These are phyloP conservation scores for Desmodesmus armatus DNA, from an alignment of 139 green algal species.

Conservation along the genomic window DNA sequence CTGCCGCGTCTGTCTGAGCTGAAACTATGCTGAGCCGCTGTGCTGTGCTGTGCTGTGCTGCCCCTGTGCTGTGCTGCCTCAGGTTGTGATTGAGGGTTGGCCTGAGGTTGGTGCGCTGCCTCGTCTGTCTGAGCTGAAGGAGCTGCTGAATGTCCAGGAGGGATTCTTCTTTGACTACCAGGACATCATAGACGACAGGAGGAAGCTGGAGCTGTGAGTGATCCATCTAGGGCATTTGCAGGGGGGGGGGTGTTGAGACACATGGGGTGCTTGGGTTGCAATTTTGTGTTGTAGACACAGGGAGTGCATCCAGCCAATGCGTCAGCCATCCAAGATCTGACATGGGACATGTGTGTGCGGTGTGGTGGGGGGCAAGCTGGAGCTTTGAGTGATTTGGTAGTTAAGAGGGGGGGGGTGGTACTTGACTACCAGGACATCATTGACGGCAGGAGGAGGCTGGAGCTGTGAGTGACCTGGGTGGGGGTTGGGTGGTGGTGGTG, in stretches of 20 bases:
- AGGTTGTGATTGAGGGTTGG: slow-evolving; percentile 72
- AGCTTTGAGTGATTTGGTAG: slow-evolving; percentile 61
- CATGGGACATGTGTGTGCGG: not conserved
- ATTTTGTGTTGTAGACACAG: too few relatives aligned
- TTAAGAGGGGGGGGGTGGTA: slow-evolving; percentile 62
- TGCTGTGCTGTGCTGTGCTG: too few relatives aligned
- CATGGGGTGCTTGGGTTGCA: too few relatives aligned
- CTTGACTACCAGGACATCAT: slow-evolving; percentile 71
- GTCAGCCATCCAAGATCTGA: too few relatives aligned
- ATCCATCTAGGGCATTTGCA: not conserved
- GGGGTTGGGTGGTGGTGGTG: not conserved
- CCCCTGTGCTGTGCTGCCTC: too few relatives aligned
- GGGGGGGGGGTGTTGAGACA: too few relatives aligned
- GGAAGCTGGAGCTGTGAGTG: slow-evolving; percentile 66
- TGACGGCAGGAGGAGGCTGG: slow-evolving; percentile 61
- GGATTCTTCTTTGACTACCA: slow-evolving; percentile 69
- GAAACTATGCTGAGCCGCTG: too few relatives aligned
- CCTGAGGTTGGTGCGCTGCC: slow-evolving; percentile 62
- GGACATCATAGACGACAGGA: slow-evolving; percentile 65
- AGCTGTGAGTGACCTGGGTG: slow-evolving; percentile 54
- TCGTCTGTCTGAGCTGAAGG: slow-evolving; percentile 60
- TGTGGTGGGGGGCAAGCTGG: not conserved
- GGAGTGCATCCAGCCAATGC: too few relatives aligned
- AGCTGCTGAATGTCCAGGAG: slow-evolving; percentile 68
- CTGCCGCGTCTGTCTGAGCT: slow-evolving; percentile 64